Base-by-base conservation (phyloP, 495 filamentous ascomycete species). In the Aspergillus affinis region DNA sequence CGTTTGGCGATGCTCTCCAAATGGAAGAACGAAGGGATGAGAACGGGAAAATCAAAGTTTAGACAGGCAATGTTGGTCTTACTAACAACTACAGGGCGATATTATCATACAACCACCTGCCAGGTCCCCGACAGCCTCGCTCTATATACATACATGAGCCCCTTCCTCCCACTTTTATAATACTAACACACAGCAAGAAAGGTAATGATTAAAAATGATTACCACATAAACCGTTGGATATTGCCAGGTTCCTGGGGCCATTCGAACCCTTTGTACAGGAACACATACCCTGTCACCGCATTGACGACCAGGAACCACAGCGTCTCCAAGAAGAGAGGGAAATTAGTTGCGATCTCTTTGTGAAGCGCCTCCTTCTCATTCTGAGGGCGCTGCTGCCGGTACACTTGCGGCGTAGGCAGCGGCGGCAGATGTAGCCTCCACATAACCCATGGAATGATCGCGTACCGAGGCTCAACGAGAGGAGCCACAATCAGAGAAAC, bases 211-310 rank as follows among this genome's bases (percentile, higher is more conserved):
- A 6, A 45, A 41, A 21, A 7, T 15, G 2, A 64, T 77, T 62
- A 96, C 93, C 93, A 98, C 89, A 98, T 91, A 66, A 98, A 98
- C 59, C 93, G 81, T 79, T 97, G 93, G 59, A 91, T 74, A 65
- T 80, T 86, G 29, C 92, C 92, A 29, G 81, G 84, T 70, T 96
- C 92, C 63, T 89, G 82, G 23, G 78, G 72, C 93, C 93, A 97
- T 62, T 84, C 81, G 69, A 96, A 98, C 2, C 87, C 88, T 69
- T 83, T 80, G 64, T 84, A 84, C 53, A 97, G 67, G 66, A 98
- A 97, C 44, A 96, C 74, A 70, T 89, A 92, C 63, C 91, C 88
- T 10, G 91, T 93, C 1, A 78, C 81, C 9, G 71, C 73, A 70
- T 96, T 93, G 55, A 97, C 81, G 3, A 74, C 56, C 54, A 90